Evolutionary conservation across 2,329 filamentous ascomycete genomes (phyloP).

Genomic region (Sporothrix brunneoviolacea): DNA sequence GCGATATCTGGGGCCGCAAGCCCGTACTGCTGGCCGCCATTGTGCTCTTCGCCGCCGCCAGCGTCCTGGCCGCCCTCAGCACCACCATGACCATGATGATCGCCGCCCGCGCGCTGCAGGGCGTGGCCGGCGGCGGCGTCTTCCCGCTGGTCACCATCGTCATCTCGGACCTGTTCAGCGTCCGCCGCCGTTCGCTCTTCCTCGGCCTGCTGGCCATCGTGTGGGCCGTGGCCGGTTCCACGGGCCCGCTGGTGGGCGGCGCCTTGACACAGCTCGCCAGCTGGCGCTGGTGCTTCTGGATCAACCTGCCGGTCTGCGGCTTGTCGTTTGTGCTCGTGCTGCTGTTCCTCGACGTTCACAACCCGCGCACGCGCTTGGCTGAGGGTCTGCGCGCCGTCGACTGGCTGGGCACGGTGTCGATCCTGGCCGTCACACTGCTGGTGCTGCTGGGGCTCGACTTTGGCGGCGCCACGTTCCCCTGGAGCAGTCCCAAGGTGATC

Average conservation of each 20-base stretch:
- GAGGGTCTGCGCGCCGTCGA: conserved; percentile 55
- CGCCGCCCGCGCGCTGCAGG: conserved; percentile 22
- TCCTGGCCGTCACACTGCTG: conserved; percentile 57
- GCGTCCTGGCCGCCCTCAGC: conserved; percentile 25
- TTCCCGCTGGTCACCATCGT: conserved; percentile 25
- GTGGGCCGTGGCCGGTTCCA: conserved; percentile 31
- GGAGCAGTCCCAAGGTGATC: conserved; percentile 51
- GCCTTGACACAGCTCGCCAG: conserved; percentile 24
- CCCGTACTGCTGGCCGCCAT: conserved; percentile 28
- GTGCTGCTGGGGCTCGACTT: conserved; percentile 56
- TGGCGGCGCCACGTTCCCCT: conserved; percentile 43
- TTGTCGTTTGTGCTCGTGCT: conserved; percentile 19
- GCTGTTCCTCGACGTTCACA: conserved; percentile 18
- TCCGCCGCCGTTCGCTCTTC: conserved; percentile 35
- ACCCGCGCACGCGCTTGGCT: conserved; percentile 48
- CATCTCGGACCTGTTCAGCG: conserved; percentile 29
- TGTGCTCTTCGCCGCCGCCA: conserved; percentile 32
- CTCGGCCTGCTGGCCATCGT: conserved; percentile 35
- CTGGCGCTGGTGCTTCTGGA: conserved; percentile 34
- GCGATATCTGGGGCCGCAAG: conserved; percentile 30
- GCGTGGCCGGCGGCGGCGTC: conserved; percentile 22
- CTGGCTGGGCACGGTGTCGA: conserved; percentile 51
- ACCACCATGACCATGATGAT: conserved; percentile 20
- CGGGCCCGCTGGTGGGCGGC: conserved; percentile 22
- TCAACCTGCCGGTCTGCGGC: conserved; percentile 22